phyloP scores from a whole-genome alignment of 306 rosid species.

The Rosa lucieae region DNA sequence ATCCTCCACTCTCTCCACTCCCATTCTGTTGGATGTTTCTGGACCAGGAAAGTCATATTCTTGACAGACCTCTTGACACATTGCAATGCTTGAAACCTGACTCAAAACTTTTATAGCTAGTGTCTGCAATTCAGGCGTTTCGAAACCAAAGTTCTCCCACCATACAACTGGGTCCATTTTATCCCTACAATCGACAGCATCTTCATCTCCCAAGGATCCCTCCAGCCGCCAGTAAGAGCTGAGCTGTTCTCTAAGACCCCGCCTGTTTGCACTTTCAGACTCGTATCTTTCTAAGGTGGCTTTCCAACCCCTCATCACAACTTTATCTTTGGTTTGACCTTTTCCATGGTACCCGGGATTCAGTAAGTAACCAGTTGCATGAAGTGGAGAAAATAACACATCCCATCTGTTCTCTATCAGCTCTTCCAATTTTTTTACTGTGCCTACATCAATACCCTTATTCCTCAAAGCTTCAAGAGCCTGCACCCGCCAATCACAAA shows the following conservation, averaged over 20 bases:
- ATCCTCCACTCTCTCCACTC: conserved; percentile 42
- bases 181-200: conserved; percentile 43
- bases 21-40: conserved; percentile 31
- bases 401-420: conserved; percentile 56
- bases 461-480: conserved; percentile 42
- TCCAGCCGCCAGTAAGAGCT: conserved; percentile 52
- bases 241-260: conserved; percentile 55
- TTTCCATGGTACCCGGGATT: conserved; percentile 53
- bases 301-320: conserved; percentile 62
- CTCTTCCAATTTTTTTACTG: conserved; percentile 44
- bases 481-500: conserved; percentile 51
- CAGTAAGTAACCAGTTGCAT: conserved; percentile 53
- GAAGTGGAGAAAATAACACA: conserved; percentile 55
- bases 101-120: conserved; percentile 55
- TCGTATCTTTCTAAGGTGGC: conserved; percentile 47
- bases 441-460: conserved; percentile 32
- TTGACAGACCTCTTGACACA: conserved; percentile 50
- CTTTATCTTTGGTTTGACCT: conserved; percentile 55
- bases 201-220: conserved; percentile 53
- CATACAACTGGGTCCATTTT: conserved; percentile 56
- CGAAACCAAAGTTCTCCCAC: conserved; percentile 65
- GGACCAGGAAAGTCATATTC: conserved; percentile 30
- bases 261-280: conserved; percentile 35
- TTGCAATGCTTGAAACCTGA: conserved; percentile 51
- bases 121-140: conserved; percentile 47